Evolutionary conservation across 108 stramenopile species (phyloP).

Genomic region (Cyclotella kingstonii): DNA sequence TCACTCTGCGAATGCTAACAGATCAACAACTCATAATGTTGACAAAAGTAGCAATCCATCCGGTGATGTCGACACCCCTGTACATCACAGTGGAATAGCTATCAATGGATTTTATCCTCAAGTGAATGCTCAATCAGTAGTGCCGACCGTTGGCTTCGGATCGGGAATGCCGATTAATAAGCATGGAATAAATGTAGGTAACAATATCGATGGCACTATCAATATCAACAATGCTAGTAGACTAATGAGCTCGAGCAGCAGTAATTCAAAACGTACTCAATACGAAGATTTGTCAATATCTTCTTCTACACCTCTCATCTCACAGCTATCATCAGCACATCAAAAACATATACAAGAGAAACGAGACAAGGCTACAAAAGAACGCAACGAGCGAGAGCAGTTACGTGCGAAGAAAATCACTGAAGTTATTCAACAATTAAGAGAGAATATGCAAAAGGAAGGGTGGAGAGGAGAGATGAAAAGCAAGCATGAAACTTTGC

Average conservation of each 20-base stretch:
- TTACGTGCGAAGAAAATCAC: conserved; percentile 77
- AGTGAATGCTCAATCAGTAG: conserved; percentile 45
- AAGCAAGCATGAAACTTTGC: conserved; percentile 82
- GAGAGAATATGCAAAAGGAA: conserved; percentile 67
- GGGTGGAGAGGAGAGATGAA: conserved; percentile 78
- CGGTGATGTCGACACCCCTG: too few relatives aligned
- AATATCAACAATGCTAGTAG: conserved; percentile 5
- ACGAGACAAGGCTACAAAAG: conserved; percentile 11
- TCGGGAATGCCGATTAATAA: neutral
- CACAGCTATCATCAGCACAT: neutral
- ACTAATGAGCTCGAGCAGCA: neutral
- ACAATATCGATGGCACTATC: conserved; percentile 1
- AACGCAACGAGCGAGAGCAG: conserved; percentile 72
- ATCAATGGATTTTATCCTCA: conserved; percentile 79
- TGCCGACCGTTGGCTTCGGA: conserved; percentile 9
- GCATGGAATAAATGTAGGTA: neutral
- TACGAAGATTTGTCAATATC: too few relatives aligned
- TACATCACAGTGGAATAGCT: conserved; percentile 60
- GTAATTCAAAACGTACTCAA: too few relatives aligned
- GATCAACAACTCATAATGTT: too few relatives aligned
- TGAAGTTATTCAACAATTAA: conserved; percentile 67
- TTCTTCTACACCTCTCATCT: neutral
- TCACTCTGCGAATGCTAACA: neutral
- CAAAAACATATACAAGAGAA: conserved; percentile 22
- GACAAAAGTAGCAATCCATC: too few relatives aligned